Evolutionary conservation across 306 rosid genomes (phyloP), one percentile per base, ranked within the genome.

Genomic region (Fagus crenata): DNA sequence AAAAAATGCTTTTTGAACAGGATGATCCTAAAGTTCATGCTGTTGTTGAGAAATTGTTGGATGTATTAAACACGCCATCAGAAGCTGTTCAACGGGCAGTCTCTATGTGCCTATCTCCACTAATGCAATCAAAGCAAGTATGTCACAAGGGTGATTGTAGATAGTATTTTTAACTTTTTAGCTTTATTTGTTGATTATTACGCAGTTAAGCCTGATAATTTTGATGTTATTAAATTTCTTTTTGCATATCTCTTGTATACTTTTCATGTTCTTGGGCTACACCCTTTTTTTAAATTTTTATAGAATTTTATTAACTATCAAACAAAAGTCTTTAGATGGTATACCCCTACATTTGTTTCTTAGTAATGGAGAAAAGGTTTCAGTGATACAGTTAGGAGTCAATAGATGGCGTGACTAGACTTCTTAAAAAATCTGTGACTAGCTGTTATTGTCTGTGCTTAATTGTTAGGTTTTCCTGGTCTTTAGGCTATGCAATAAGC

Each of bases 61-160:
- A 95, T 81, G 99, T 92, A 53, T 64, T 95, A 69, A 95, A 92
- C 77, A 95, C 99, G 78, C 99, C 99, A 40, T 92, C 99, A 39
- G 97, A 95, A 86, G 94, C 97, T 85, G 98, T 95, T 86, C 98
- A 95, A 86, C 90, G 98, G 70, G 98, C 98, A 2, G 98, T 95
- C 49, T 88, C 97, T n/a, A 67, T 85, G 0, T 95, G 99, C 85
- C 86, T 95, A 53, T 91, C 99, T 58, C 99, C 99, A 53, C 80
- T 95, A 75, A 92, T 92, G 99, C 92, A 87, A 78, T 92, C 99
- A 67, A 95, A 95, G 84, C 90, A 92, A 81, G 98, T 95, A 87
- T 75, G 85, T 71, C 65, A 37, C 15, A 56, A 58, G 53, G 31
- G 72, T 63, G 68, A 72, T 80, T 65, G 42, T 18, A 71, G 33